Evolutionary conservation across 441 rosid genomes (phyloP).

Genomic region (Gossypium trilobum): DNA sequence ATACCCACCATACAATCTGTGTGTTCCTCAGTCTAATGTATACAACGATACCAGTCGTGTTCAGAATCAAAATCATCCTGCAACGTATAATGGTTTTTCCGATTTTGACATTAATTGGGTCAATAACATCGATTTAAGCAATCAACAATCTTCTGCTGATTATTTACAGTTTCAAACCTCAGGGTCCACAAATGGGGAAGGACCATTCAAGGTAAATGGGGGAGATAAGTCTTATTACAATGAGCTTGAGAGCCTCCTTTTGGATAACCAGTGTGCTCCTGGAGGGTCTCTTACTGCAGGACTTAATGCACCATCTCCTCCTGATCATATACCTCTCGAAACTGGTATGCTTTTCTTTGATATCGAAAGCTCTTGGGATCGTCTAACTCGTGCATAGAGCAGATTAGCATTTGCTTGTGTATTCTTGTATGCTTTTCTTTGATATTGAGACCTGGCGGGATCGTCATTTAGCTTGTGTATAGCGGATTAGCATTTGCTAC

Average conservation of each 20-base stretch:
- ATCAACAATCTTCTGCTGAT: constrained; percentile 21
- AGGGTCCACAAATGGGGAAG: constrained; percentile 19
- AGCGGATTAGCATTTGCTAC: background rate
- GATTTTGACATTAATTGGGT: constrained; percentile 20
- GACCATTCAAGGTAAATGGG: constrained; percentile 16
- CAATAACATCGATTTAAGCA: constrained; percentile 14
- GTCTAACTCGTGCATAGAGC: constrained; percentile 28
- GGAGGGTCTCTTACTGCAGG: constrained; percentile 22
- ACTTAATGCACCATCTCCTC: constrained; percentile 19
- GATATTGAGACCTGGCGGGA: constrained; percentile 52
- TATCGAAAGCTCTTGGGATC: constrained; percentile 47
- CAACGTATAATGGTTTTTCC: background rate
- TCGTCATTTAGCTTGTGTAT: constrained; percentile 27
- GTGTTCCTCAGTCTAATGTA: constrained; percentile 22
- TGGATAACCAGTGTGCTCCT: constrained; percentile 26
- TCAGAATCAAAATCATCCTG: constrained; percentile 21
- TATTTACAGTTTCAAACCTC: constrained; percentile 16
- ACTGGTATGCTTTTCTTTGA: constrained; percentile 40
- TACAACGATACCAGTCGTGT: constrained; percentile 17
- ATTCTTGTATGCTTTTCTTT: constrained; percentile 30
- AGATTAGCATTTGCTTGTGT: background rate
- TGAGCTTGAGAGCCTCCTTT: constrained; percentile 30
- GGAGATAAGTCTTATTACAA: constrained; percentile 13
- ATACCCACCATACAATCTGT: constrained; percentile 19
- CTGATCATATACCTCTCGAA: constrained; percentile 33